Evolutionary conservation across 805 yeast genomes (phyloP), one percentile per base, ranked within the genome.

Genomic region (Kurtzmaniella cleridarum): DNA sequence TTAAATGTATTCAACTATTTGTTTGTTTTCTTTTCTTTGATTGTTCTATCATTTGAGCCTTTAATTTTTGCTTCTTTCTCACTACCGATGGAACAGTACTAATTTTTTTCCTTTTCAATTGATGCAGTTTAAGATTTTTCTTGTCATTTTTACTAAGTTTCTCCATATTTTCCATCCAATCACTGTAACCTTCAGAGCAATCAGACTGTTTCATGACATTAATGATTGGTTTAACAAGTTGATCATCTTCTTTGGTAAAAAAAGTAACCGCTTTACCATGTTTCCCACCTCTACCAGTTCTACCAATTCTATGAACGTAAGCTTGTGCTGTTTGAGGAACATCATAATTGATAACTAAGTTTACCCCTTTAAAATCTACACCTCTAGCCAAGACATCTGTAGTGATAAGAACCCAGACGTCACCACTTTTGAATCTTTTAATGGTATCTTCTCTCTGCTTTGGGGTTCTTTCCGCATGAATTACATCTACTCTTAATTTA

Each of bases 331-430:
- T 78, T 51, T 80, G 85, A 13, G 99, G 99, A 10, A 93, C 95
- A 62, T 93, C 99, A 60, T 93, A 93, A 63, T 93, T 93, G 48
- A 93, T 86, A 30, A 93, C 97, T 42, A 95, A 59, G 55, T 90
- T 93, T 36, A 93, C 91, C 40, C 97, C 97, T 55, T 88, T 88
- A 67, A 93, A 93, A 61, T 93, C 98, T 42, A 93, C 86, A 71
- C 99, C 99, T 66, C 99, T 79, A 3, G 97, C 84, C 40, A 93
- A 68, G 35, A 93, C 96, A 62, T 93, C 99, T 0, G 99, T 93
- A 59, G 97, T 89, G 39, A 93, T 91, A 46, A 93, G 71, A 34
- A 93, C 95, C 98, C 98, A 93, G 24, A 90, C 71, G 24, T 91
- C 95, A 20, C 98, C 99, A 40, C 73, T 75, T 59, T 80, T 86